phyloP scores from a whole-genome alignment of 176 grass and related monocot genomes.

The Hsuehochloa calcarea region DNA sequence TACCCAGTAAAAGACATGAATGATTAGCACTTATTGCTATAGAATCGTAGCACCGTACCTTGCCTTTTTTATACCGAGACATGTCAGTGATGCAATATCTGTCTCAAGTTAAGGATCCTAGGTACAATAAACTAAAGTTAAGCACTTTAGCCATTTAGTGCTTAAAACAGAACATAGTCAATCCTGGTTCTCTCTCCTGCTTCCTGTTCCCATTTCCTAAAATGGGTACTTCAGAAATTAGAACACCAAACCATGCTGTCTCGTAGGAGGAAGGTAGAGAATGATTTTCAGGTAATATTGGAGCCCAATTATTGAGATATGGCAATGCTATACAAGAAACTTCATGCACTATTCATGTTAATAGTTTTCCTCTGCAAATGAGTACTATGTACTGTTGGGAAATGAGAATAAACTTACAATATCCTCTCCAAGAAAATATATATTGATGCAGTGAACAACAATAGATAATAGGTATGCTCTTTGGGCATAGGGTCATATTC shows the following conservation, averaged over 20 bases:
- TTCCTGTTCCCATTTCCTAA: not conserved
- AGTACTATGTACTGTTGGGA: not conserved
- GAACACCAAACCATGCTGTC: not conserved
- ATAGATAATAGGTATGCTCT: not conserved
- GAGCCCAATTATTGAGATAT: not conserved
- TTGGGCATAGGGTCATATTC: not conserved
- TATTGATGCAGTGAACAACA: not conserved
- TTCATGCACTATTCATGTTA: not conserved
- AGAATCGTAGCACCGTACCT: slow-evolving; percentile 44
- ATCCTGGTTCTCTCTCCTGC: not conserved
- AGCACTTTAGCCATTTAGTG: not conserved
- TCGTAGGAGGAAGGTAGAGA: not conserved
- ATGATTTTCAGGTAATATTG: not conserved
- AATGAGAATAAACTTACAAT: no score
- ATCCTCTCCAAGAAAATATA: not conserved
- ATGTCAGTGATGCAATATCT: slow-evolving; percentile 98
- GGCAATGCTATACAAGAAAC: not conserved
- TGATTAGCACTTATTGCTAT: slow-evolving; percentile 4
- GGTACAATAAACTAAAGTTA: not conserved
- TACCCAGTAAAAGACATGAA: not conserved
- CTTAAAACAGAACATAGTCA: not conserved
- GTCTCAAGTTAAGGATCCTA: slow-evolving; percentile 50
- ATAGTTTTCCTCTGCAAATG: not conserved
- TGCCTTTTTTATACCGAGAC: slow-evolving; percentile 79
- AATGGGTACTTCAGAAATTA: not conserved